These are phyloP conservation scores for Metschnikowia drakensbergensis DNA, from an alignment of 805 yeast genomes.

Conservation along the genomic window DNA sequence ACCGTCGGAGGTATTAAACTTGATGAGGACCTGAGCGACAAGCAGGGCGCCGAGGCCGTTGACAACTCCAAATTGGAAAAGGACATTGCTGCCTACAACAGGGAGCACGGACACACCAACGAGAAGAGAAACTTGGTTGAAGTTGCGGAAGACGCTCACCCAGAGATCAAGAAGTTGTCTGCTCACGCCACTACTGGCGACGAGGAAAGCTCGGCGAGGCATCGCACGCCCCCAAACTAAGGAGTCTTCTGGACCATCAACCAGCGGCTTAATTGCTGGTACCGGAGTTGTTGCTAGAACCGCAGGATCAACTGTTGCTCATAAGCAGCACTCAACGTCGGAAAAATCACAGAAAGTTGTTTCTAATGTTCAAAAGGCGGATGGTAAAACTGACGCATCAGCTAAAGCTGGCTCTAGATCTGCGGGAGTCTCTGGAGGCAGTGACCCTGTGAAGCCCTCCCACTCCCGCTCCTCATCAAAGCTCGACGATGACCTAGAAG, in stretches of 20 bases:
- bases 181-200: slow-evolving; percentile 14
- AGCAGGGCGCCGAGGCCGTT: slow-evolving; percentile 7
- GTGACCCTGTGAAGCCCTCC: neutral
- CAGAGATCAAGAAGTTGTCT: slow-evolving; percentile 15
- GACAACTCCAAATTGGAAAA: slow-evolving; percentile 21
- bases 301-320: slow-evolving; percentile 15
- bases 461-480: neutral
- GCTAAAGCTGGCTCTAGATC: neutral
- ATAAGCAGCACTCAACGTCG: neutral
- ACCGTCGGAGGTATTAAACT: slow-evolving; percentile 1
- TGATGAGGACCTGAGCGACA: slow-evolving; percentile 3
- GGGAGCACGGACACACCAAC: slow-evolving; percentile 22
- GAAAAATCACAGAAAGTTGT: neutral
- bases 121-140: slow-evolving; percentile 26
- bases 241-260: slow-evolving; percentile 1
- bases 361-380: neutral
- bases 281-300: slow-evolving; percentile 12
- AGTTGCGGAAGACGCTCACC: slow-evolving; percentile 24
- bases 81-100: slow-evolving; percentile 26
- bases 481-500: slow-evolving; percentile 3
- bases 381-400: neutral
- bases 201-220: slow-evolving; percentile 7
- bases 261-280: slow-evolving; percentile 5
- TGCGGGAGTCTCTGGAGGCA: neutral
- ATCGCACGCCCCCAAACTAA: slow-evolving; percentile 8